Base-by-base conservation (phyloP, 192 early-diverging fungal species). In the Phlyctochytrium bullatum region DNA sequence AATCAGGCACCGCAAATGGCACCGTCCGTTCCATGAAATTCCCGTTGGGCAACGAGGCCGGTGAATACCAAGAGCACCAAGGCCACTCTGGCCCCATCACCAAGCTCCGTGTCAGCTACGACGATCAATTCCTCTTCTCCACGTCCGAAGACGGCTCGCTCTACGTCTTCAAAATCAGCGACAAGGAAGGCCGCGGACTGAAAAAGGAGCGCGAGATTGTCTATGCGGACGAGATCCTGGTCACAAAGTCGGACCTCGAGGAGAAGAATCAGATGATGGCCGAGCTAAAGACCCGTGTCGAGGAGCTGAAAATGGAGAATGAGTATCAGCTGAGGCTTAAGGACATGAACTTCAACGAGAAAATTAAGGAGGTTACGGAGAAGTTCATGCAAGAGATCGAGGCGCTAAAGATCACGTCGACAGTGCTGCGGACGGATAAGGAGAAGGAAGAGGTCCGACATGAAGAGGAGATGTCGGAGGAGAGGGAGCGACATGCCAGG, bases 281-380 rank as follows among this genome's bases (percentile, higher is more conserved):
- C 27, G 86, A 88, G 62, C 75, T 88, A 28, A 78, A 81, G 62
- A 80, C 82, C 4, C 74, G 83, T 25, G 82, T 88, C 3, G 84
- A 88, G 58, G 86, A 88, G 58, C 73, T 88, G 30, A 88, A 88
- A 63, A 81, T 87, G 82, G 86, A 88, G 69, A 85, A 88, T 69
- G 86, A 88, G 60, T 88, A 88, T 68, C 86, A 88, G 64, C 72
- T 88, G 20, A 64, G 84, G 20, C 68, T 88, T 17, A 88, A 88
- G 64, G 86, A 88, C 64, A 86, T 88, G 84, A 87, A 86, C 66
- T 87, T 79, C 72, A 87, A 84, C 73, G 86, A 88, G 66, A 86
- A 87, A 68, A 80, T 88, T 67, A 87, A 85, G 59, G 80, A 87
- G 71, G 73, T 80, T 28, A 86, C 84, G 17, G 86, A 86, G 62